Evolutionary conservation across 345 rosid species (phyloP).

Genomic region (Litchi chinensis): DNA sequence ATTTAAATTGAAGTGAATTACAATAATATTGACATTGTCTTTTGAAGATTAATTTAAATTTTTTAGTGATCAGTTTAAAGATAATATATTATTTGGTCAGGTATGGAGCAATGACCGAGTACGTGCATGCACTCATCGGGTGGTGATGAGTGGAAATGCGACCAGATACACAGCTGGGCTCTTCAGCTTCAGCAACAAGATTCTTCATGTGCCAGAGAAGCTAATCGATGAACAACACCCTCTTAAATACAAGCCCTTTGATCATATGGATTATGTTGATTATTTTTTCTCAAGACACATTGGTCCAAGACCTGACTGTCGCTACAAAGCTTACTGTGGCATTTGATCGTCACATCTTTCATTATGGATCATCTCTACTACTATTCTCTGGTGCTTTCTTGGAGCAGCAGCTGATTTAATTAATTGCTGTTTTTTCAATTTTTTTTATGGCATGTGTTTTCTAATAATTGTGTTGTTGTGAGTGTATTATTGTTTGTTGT

Average conservation of each 20-base stretch:
- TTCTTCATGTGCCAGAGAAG: slow-evolving; percentile 15
- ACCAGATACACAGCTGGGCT: not conserved
- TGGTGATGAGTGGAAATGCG: slow-evolving; percentile 4
- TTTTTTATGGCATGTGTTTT: not conserved
- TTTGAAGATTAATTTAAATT: no score
- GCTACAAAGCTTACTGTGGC: slow-evolving; percentile 7
- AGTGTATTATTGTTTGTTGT: not conserved
- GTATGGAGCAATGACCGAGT: slow-evolving; percentile 10
- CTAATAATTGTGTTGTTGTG: not conserved
- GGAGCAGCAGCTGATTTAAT: not conserved
- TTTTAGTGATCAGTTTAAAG: no score
- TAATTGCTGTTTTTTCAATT: not conserved
- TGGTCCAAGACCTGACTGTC: not conserved
- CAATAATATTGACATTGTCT: no score
- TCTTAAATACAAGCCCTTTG: slow-evolving; percentile 18
- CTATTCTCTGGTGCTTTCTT: not conserved
- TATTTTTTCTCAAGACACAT: not conserved
- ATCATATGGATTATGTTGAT: not conserved
- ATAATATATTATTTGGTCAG: not conserved
- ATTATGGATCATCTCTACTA: no score
- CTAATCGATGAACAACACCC: slow-evolving; percentile 25
- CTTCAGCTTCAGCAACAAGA: slow-evolving; percentile 8
- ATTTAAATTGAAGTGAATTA: no score
- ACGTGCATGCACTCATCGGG: slow-evolving; percentile 8
- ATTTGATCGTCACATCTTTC: not conserved